Evolutionary conservation across 768 basidiomycete genomes (phyloP).

Genomic region (Cyclocybe aegerita): DNA sequence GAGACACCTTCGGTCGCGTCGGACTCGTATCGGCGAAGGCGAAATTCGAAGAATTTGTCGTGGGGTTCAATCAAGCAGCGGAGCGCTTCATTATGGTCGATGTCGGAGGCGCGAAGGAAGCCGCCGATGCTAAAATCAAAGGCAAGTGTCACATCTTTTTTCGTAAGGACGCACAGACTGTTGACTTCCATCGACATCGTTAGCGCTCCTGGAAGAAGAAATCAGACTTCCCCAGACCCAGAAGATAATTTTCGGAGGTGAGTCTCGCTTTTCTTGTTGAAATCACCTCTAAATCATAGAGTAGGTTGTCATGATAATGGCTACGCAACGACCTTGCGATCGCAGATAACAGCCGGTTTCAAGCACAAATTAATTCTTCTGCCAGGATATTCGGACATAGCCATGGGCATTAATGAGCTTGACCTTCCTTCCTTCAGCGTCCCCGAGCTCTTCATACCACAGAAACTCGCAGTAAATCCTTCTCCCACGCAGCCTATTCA

Average conservation of each 20-base stretch:
- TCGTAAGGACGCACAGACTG: background rate
- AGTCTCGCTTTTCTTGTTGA: constrained; percentile 14
- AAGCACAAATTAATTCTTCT: constrained; percentile 65
- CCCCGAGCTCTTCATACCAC: constrained; percentile 58
- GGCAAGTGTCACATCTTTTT: constrained; percentile 37
- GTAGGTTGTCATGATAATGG: constrained; percentile 75
- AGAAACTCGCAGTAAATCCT: constrained; percentile 41
- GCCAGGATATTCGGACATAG: constrained; percentile 61
- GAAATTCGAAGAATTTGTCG: constrained; percentile 62
- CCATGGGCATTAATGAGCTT: constrained; percentile 56
- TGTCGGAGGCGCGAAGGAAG: constrained; percentile 71
- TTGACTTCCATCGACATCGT: constrained; percentile 4
- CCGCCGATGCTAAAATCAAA: constrained; percentile 75
- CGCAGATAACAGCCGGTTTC: constrained; percentile 64
- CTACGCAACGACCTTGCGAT: constrained; percentile 60
- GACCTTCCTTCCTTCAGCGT: constrained; percentile 52
- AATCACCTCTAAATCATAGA: background rate
- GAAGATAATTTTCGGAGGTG: constrained; percentile 70
- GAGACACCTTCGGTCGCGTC: constrained; percentile 47
- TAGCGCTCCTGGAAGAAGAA: constrained; percentile 59
- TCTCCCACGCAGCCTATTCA: constrained; percentile 6
- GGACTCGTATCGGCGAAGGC: constrained; percentile 33
- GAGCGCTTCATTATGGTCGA: constrained; percentile 70
- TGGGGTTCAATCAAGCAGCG: constrained; percentile 70
- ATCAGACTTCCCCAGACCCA: constrained; percentile 61